Conservation (phyloP, 139 green algal genomes). For the Pleodorina starrii region DNA sequence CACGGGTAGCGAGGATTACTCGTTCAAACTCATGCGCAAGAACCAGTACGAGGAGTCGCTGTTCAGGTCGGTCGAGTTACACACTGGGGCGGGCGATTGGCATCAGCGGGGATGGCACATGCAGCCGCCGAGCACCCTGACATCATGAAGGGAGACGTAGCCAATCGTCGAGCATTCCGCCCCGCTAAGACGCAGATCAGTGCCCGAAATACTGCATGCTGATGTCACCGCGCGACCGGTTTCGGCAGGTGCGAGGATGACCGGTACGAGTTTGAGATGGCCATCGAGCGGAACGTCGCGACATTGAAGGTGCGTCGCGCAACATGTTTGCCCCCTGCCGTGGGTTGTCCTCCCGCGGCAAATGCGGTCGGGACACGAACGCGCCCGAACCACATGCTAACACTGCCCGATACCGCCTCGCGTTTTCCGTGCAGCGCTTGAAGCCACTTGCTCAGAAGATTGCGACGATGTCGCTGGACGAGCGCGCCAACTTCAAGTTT, state of each 20-base stretch:
- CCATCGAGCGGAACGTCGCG: conserved; percentile 88
- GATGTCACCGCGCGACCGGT: too few relatives aligned
- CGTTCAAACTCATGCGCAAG: conserved; percentile 95
- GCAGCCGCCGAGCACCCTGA: too few relatives aligned
- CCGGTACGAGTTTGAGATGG: conserved; percentile 97
- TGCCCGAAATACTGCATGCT: too few relatives aligned
- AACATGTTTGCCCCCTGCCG: too few relatives aligned
- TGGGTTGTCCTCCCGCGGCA: too few relatives aligned
- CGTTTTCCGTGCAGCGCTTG: conserved; percentile 68
- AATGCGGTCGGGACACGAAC: too few relatives aligned
- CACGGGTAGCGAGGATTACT: conserved; percentile 89
- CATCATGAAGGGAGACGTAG: too few relatives aligned
- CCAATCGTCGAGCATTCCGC: too few relatives aligned
- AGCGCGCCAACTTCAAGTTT: conserved; percentile 67
- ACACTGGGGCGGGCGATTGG: not conserved
- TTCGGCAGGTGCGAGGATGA: conserved; percentile 92
- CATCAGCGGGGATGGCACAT: too few relatives aligned
- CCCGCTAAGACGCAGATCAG: too few relatives aligned
- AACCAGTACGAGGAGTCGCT: conserved; percentile 96
- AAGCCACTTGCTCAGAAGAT: conserved; percentile 75
- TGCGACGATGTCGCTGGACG: conserved; percentile 75
- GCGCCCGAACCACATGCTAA: too few relatives aligned
- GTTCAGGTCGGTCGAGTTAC: conserved; percentile 70
- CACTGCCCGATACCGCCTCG: too few relatives aligned
- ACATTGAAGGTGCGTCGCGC: conserved; percentile 73